Base-by-base conservation (phyloP, 2,329 filamentous ascomycete species). In the Lachnellula suecica region DNA sequence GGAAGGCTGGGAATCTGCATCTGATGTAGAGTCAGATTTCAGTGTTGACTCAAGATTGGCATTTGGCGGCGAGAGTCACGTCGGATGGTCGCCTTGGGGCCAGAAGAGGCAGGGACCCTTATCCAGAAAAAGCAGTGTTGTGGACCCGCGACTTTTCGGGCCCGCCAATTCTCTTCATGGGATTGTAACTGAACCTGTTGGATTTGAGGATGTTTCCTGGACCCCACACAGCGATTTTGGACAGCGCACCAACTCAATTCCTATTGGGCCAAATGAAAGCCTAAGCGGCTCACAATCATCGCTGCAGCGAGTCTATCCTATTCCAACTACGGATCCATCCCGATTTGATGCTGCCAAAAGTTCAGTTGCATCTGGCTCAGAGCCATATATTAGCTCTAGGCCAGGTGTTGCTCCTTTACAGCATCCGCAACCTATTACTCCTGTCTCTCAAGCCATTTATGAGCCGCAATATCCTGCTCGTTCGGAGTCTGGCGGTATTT, bases 401-500 rank as follows among this genome's bases (percentile, higher is more conserved):
- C 81, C 85, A 4, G 82, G 74, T 5, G 76, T 82, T 0, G 79
- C 91, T 27, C 84, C 85, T 10, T 76, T 97, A n/a, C 88, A 94
- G 67, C 90, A 96, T 62, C 92, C 92, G 2, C 87, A 91, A 61
- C 92, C 92, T 2, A 80, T 89, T 53, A 77, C 81, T 2, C 89
- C 89, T 0, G 83, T 95, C 2, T 85, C 85, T 34, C 80, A 81
- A 56, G 81, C 81, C 17, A 78, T 92, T 1, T 89, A 90, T 61
- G 79, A 84, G 44, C 72, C 74, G 68, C 20, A 63, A 68, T 46
- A 72, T 71, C 25, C 67, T 62, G 31, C 52, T 34, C 59, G 58
- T 15, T 60, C 63, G 17, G 60, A 63, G 31, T 57, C 62, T 11
- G 56, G 47, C 29, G 52, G 54, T 10, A 59, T 62, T 23, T 45